phyloP scores from a whole-genome alignment of 2,329 filamentous ascomycete genomes.

The Stagonosporopsis cucurbitacearum region DNA sequence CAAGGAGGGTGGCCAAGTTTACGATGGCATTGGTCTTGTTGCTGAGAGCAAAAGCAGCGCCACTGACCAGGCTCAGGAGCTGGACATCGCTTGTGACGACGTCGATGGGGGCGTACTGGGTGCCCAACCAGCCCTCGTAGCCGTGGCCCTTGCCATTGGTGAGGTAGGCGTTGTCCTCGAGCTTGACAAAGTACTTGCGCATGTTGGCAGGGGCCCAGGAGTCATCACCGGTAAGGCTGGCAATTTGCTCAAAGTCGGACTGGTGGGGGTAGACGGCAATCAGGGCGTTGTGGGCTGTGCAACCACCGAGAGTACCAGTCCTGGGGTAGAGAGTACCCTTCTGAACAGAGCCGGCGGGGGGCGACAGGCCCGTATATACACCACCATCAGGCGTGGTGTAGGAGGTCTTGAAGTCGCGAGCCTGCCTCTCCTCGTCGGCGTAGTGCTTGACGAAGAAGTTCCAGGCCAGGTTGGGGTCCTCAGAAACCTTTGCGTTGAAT shows the following conservation, averaged over 20 bases:
- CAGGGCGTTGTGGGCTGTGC: conserved; percentile 67
- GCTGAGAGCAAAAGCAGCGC: conserved; percentile 61
- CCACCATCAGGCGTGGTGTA: conserved; percentile 53
- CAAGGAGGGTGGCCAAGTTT: conserved; percentile 48
- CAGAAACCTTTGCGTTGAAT: conserved; percentile 60
- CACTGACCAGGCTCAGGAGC: conserved; percentile 60
- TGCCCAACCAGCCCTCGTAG: conserved; percentile 63
- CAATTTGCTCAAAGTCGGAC: conserved; percentile 66
- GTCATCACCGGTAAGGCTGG: conserved; percentile 63
- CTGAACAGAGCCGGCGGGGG: conserved; percentile 59
- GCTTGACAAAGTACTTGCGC: conserved; percentile 63
- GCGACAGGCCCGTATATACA: conserved; percentile 58
- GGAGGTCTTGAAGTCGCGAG: conserved; percentile 65
- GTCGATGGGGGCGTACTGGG: conserved; percentile 58
- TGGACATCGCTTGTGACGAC: conserved; percentile 61
- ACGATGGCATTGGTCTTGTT: conserved; percentile 44
- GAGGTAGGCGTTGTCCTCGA: conserved; percentile 64
- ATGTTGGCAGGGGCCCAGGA: conserved; percentile 66
- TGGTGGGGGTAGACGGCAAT: conserved; percentile 65
- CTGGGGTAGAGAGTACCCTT: conserved; percentile 66
- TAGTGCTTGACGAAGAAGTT: conserved; percentile 71
- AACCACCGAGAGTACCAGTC: conserved; percentile 63
- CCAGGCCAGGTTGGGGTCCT: conserved; percentile 65
- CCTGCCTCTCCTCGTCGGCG: conserved; percentile 59
- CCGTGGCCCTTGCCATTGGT: conserved; percentile 59